Evolutionary conservation across 768 basidiomycete genomes (phyloP), one percentile per base, ranked within the genome.

Genomic region (Leccinum boreale): DNA sequence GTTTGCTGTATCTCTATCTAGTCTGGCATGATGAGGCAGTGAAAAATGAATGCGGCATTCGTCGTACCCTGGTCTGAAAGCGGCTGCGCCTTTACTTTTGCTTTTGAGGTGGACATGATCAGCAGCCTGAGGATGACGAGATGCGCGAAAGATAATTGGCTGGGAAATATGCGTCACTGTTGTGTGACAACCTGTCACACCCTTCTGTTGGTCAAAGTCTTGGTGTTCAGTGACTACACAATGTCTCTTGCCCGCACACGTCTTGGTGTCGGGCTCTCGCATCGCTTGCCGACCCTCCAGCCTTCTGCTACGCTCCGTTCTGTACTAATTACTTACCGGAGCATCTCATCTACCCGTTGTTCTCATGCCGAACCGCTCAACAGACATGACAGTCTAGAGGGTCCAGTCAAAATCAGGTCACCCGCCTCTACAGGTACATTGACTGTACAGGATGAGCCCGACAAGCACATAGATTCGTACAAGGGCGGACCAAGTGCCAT

Each of bases 1-100:
- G 79, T 88, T 74, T 87, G 84, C 73, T 93, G 90, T 57, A 94
- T 84, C 73, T 94, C 92, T 93, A 78, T 79, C 82, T 83, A 70
- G 74, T 74, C 58, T 58, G 67, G 70, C 70, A 78, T 69, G 74
- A 73, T 73, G 72, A 75, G 70, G 57, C 36, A 60, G 69, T 58
- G 64, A 44, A 61, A 45, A 17, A 21, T 50, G 52, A 19, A 39
- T 8, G 24, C 19, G 50, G 6, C 14, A 24, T 54, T 12, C 33
- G 31, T 53, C 80, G 69, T 73, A 92, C 91, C 92, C 78, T 92
- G 89, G 64, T 87, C 83, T 48, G 87, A 81, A 48, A 89, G 77
- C 36, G 76, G 74, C 26, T 81, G 75, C 1, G 75, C 72, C 72
- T 89, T 90, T 51, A 77, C 57, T 69, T 87, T 90, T 55, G 81